Evolutionary conservation across 805 yeast species (phyloP), one percentile per base, ranked within the genome.

Genomic region (Sporopachydermia lactativora): DNA sequence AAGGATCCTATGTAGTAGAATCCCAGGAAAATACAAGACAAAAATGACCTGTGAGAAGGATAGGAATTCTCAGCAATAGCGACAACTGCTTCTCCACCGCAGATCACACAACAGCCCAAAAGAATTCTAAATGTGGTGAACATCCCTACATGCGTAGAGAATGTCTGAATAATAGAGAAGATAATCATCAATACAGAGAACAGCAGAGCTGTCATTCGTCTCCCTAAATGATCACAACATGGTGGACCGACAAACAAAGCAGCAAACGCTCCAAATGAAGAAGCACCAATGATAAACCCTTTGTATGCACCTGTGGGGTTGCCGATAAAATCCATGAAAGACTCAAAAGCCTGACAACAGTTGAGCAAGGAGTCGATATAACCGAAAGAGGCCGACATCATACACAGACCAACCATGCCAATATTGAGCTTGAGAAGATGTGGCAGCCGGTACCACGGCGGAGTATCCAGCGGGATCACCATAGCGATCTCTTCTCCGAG

Each of bases 331-430:
- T 49, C 43, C 42, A 53, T 52, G 72, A 75, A 72, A 19, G 52
- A 50, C 1, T 51, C 44, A 48, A 68, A 59, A 5, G 70, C 54
- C 48, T 71, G 76, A 45, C 71, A 58, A 34, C 73, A 72, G 46
- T 71, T 71, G 49, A 71, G 53, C 61, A 71, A 58, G 13, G 68
- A 62, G 44, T 69, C 70, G 52, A 68, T 73, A 45, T 61, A 68
- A 44, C 73, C 72, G 36, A 59, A 64, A 47, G 66, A 68, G 39
- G 73, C 64, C 6, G 75, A 64, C 17, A 71, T 59, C 35, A 70
- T 52, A 17, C 72, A 61, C 42, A 64, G 58, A 18, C 68, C 53
- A 35, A 67, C 53, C 19, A 71, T 52, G 4, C 61, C 49, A 31
- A 55, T 45, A 44, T 65, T 61, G 45, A 73, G 57, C 19, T 45